Conservation (phyloP, 352 stramenopile species). For the Globisporangium solare region DNA sequence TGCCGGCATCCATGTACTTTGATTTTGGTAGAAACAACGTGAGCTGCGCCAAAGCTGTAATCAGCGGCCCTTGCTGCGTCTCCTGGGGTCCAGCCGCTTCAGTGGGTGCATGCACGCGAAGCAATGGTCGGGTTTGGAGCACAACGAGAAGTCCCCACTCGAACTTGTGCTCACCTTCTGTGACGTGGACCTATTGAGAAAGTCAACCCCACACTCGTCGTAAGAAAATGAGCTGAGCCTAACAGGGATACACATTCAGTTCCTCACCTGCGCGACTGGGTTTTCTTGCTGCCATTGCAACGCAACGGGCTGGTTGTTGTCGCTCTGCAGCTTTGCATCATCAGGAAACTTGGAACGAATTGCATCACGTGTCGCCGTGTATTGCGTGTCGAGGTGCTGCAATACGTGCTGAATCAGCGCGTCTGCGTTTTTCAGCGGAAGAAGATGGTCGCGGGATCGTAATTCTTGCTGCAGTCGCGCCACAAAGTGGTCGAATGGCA, state of each 20-base stretch:
- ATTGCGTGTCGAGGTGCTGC: slow-evolving; percentile 5
- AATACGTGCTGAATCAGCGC: slow-evolving; percentile 2
- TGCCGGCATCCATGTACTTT: slow-evolving; percentile 13
- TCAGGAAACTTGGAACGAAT: slow-evolving; percentile 19
- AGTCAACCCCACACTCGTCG: too few relatives aligned
- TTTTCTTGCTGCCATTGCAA: slow-evolving; percentile 29
- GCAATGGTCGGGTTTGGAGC: slow-evolving; percentile 13
- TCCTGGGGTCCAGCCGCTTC: neutral
- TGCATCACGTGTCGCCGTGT: slow-evolving; percentile 15
- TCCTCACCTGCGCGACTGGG: slow-evolving; percentile 22
- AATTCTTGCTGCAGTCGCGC: slow-evolving; percentile 18
- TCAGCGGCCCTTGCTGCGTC: neutral
- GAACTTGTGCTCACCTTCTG: slow-evolving; percentile 17
- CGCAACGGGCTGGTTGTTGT: neutral
- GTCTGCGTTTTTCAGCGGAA: slow-evolving; percentile 13
- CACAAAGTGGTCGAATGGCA: slow-evolving; percentile 16
- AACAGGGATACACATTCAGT: too few relatives aligned
- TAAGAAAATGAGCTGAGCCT: neutral
- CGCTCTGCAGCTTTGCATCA: neutral
- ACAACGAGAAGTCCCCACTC: slow-evolving; percentile 37
- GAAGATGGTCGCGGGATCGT: slow-evolving; percentile 25
- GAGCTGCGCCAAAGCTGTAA: slow-evolving; percentile 9
- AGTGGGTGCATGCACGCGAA: slow-evolving; percentile 3
- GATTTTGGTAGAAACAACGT: slow-evolving; percentile 33
- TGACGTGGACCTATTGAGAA: slow-evolving; percentile 17